Evolutionary conservation across 108 stramenopile species (phyloP).

Genomic region (Skeletonema marinoi): DNA sequence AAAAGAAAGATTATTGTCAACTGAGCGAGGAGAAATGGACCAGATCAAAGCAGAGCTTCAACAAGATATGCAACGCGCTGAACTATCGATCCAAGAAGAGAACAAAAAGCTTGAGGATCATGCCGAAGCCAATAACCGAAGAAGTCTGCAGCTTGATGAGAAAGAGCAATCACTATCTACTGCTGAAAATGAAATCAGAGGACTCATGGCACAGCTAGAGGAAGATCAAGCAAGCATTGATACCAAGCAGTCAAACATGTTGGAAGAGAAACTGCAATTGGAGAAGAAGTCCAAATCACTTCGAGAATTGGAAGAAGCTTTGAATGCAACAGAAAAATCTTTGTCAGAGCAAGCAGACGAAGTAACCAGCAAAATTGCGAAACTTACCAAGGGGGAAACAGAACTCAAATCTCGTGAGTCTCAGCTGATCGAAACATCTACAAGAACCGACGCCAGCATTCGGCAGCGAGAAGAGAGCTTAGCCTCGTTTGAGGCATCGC

Average conservation of each 20-base stretch:
- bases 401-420: constrained; percentile 4
- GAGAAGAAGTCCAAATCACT: constrained; percentile 15
- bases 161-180: constrained; percentile 28
- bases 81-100: constrained; percentile 28
- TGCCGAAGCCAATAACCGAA: constrained; percentile 12
- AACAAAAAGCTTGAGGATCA: constrained; percentile 21
- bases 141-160: constrained; percentile 11
- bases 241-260: constrained; percentile 15
- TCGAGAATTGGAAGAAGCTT: constrained; percentile 20
- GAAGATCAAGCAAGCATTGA: constrained; percentile 20
- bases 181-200: constrained; percentile 31
- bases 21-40: constrained; percentile 15
- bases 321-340: constrained; percentile 11
- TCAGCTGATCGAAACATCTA: neutral
- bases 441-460: neutral
- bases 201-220: constrained; percentile 32
- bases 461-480: constrained; percentile 7
- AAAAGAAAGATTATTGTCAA: neutral
- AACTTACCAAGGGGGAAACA: constrained; percentile 5
- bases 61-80: constrained; percentile 19
- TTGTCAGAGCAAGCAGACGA: constrained; percentile 6
- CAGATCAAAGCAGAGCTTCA: constrained; percentile 28
- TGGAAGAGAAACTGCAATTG: constrained; percentile 24
- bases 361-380: neutral
- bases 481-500: neutral